phyloP scores from a whole-genome alignment of 2,329 filamentous ascomycete species.

The Sarocladium strictum region DNA sequence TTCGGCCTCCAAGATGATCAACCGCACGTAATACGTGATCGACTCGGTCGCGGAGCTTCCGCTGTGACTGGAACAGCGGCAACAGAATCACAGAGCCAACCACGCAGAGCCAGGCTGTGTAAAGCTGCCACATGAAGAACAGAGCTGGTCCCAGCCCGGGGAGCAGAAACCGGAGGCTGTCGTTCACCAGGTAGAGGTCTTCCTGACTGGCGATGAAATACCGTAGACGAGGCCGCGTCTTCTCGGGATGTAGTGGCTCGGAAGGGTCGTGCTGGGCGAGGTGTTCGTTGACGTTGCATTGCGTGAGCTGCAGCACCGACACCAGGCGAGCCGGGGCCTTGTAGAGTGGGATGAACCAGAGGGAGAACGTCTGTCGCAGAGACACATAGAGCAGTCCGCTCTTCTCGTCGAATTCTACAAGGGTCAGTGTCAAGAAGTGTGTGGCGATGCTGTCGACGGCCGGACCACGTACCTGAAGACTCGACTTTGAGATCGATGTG shows the following conservation, averaged over 20 bases:
- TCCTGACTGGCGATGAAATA: conserved; percentile 75
- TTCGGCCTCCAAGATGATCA: no score
- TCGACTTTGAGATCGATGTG: conserved; percentile 63
- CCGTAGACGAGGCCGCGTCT: conserved; percentile 12
- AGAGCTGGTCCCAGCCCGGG: conserved; percentile 53
- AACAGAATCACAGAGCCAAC: conserved; percentile 43
- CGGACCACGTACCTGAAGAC: conserved; percentile 36
- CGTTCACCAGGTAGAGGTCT: conserved; percentile 73
- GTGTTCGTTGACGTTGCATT: conserved; percentile 21
- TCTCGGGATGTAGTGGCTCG: conserved; percentile 12
- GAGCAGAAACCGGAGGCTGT: conserved; percentile 67
- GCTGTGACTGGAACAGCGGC: conserved; percentile 28
- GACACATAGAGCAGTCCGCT: conserved; percentile 66
- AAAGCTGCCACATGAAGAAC: conserved; percentile 53
- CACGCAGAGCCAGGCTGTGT: conserved; percentile 59
- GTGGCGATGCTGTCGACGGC: background rate
- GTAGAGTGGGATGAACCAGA: conserved; percentile 76
- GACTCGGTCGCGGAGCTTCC: conserved; percentile 1
- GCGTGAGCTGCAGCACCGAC: conserved; percentile 58
- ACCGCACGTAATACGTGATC: background rate
- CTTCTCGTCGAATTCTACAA: conserved; percentile 59
- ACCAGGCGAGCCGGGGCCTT: conserved; percentile 61
- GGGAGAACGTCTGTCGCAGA: conserved; percentile 67
- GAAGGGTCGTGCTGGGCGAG: background rate
- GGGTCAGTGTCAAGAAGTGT: background rate